A percentile compares a stretch with the other conserved stretches of the same genome.
These are phyloP conservation scores for Exophiala dermatitidis DNA, from an alignment of 2,329 filamentous ascomycete species.

Conservation along the genomic window DNA sequence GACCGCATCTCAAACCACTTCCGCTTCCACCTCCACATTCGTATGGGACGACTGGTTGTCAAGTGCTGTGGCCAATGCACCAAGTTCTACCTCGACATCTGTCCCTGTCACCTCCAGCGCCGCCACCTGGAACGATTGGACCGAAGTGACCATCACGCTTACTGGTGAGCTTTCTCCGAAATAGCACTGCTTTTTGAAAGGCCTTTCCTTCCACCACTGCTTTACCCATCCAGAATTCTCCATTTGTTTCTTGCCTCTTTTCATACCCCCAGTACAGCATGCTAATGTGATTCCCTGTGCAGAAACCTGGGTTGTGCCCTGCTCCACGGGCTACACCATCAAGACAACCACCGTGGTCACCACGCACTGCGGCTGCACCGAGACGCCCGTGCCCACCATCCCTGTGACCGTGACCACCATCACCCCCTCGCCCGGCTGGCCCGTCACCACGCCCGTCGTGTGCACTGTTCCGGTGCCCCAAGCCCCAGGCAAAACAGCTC, in stretches of 20 bases:
- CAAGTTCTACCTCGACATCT: too few relatives aligned
- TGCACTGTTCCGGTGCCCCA: not conserved
- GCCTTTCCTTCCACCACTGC: not conserved
- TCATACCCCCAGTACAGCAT: not conserved
- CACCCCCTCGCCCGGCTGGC: slow-evolving; percentile 9
- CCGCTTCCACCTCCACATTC: not conserved
- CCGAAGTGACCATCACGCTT: slow-evolving; percentile 6
- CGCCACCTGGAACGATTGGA: slow-evolving; percentile 6
- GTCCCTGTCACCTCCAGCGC: not conserved
- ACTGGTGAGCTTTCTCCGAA: not conserved
- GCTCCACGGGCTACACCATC: slow-evolving; percentile 9
- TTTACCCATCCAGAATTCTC: too few relatives aligned
- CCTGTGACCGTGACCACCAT: slow-evolving; percentile 10
- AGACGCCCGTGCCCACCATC: slow-evolving; percentile 12
- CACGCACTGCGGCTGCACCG: slow-evolving; percentile 14
- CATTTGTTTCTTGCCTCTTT: not conserved
- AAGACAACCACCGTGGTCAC: slow-evolving; percentile 13
- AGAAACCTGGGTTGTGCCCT: slow-evolving; percentile 10
- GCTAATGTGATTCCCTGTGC: not conserved
- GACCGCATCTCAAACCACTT: not conserved
- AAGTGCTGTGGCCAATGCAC: not conserved
- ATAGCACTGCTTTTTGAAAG: not conserved
- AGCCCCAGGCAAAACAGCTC: not conserved
- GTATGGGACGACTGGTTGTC: slow-evolving; percentile 3
- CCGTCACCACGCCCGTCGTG: slow-evolving; percentile 8